These are phyloP conservation scores for Venturia aucupariae DNA, from an alignment of 2,329 filamentous ascomycete genomes.

Conservation along the genomic window DNA sequence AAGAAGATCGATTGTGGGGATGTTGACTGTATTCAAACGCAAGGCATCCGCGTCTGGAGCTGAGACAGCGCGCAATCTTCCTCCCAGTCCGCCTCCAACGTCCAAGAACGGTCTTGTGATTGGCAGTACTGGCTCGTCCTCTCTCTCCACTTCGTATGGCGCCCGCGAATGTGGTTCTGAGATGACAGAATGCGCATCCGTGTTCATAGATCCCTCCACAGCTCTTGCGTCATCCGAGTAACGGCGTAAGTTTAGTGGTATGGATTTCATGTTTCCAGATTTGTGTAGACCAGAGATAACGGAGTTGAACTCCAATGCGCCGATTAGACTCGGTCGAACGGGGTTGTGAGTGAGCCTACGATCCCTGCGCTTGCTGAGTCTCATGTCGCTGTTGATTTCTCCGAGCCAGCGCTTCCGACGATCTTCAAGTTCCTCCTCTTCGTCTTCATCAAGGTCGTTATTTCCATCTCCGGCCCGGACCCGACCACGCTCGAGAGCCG, in stretches of 20 bases:
- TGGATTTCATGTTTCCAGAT: slow-evolving; percentile 65
- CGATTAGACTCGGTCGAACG: slow-evolving; percentile 86
- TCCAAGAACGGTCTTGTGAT: slow-evolving; percentile 18
- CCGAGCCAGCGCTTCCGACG: slow-evolving; percentile 57
- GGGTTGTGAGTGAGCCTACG: slow-evolving; percentile 69
- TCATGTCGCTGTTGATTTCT: slow-evolving; percentile 89
- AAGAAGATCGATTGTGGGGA: slow-evolving; percentile 29
- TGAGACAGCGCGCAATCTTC: slow-evolving; percentile 46
- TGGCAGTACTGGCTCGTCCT: background rate
- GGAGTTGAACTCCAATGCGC: slow-evolving; percentile 86
- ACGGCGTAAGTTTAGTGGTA: slow-evolving; percentile 58
- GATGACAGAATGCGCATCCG: slow-evolving; percentile 36
- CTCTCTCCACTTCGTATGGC: slow-evolving; percentile 1
- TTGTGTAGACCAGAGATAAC: slow-evolving; percentile 79
- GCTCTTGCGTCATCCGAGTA: slow-evolving; percentile 56
- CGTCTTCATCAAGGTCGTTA: slow-evolving; percentile 44
- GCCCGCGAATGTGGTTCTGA: slow-evolving; percentile 37
- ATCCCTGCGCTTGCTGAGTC: slow-evolving; percentile 60
- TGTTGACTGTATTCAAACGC: slow-evolving; percentile 25
- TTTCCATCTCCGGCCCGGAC: slow-evolving; percentile 44
- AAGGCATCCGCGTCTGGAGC: slow-evolving; percentile 46
- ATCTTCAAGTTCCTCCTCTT: slow-evolving; percentile 52
- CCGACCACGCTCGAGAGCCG: slow-evolving; percentile 48
- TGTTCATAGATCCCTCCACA: background rate
- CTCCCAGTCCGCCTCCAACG: slow-evolving; percentile 22